A percentile compares a stretch with the other conserved stretches of the same genome.
Evolutionary conservation across 257 asterid species (phyloP).

Genomic region (Solanum ahanhuiri): DNA sequence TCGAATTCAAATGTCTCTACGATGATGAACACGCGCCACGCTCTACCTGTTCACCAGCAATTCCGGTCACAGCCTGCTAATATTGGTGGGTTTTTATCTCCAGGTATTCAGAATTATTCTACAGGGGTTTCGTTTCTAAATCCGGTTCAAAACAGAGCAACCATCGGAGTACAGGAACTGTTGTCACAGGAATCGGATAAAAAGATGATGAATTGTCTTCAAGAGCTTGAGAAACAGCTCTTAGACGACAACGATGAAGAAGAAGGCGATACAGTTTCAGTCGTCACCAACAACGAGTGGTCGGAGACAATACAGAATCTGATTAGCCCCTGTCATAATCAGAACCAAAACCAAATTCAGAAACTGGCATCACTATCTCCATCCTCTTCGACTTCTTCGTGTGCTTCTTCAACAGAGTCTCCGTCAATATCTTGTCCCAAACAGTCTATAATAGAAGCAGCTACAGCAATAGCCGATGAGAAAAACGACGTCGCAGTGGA

Average conservation of each 20-base stretch:
- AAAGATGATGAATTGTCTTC: constrained; percentile 45
- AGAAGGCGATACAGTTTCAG: constrained; percentile 32
- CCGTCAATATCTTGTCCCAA: constrained; percentile 45
- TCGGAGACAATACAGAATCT: constrained; percentile 58
- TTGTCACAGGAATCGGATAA: constrained; percentile 26
- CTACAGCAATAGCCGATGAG: constrained; percentile 47
- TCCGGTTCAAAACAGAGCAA: constrained; percentile 15
- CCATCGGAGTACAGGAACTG: constrained; percentile 3
- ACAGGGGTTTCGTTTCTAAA: constrained; percentile 21
- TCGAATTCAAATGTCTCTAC: constrained; percentile 25
- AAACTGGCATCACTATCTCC: constrained; percentile 53
- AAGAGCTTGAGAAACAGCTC: constrained; percentile 70
- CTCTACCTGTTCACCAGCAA: constrained; percentile 44
- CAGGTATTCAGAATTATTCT: constrained; percentile 7
- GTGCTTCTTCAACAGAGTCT: constrained; percentile 54
- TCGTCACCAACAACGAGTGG: constrained; percentile 62
- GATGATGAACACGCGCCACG: constrained; percentile 31
- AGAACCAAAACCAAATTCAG: neutral
- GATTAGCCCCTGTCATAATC: constrained; percentile 14
- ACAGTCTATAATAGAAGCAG: constrained; percentile 45
- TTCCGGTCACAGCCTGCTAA: constrained; percentile 19
- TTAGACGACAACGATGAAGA: constrained; percentile 51
- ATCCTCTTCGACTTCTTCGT: constrained; percentile 67
- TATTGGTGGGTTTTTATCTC: neutral
- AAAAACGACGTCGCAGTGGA: constrained; percentile 44